Evolutionary conservation across 345 rosid genomes (phyloP).

Genomic region (Syzygium aromaticum): DNA sequence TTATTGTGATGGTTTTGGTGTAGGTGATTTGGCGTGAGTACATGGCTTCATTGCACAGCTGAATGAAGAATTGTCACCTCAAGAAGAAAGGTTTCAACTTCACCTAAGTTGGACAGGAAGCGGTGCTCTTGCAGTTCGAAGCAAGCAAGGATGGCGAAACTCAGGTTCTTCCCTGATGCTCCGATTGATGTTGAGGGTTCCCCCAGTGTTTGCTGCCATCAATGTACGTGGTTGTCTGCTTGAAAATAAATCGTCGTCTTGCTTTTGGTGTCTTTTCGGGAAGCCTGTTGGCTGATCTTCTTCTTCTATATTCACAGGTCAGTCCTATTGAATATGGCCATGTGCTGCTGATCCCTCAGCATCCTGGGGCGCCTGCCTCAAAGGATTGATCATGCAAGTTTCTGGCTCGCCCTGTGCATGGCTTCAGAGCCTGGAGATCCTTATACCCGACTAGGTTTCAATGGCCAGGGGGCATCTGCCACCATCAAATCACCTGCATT

Average conservation of each 20-base stretch:
- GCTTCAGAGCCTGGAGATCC: slow-evolving; percentile 73
- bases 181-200: slow-evolving; percentile 56
- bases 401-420: slow-evolving; percentile 73
- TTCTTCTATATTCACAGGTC: slow-evolving; percentile 35
- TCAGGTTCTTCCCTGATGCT: slow-evolving; percentile 44
- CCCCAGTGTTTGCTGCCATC: slow-evolving; percentile 80
- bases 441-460: slow-evolving; percentile 77
- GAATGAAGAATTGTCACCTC: slow-evolving; percentile 79
- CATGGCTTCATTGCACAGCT: slow-evolving; percentile 88
- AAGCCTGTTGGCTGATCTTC: neutral
- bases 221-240: slow-evolving; percentile 32
- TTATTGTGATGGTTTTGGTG: neutral
- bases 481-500: slow-evolving; percentile 94
- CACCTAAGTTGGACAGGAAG: slow-evolving; percentile 94
- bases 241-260: neutral
- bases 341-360: slow-evolving; percentile 75
- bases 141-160: slow-evolving; percentile 54
- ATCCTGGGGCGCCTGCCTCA: slow-evolving; percentile 81
- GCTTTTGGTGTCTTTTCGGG: neutral
- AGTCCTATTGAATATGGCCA: slow-evolving; percentile 97
- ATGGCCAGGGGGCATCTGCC: slow-evolving; percentile 93
- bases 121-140: slow-evolving; percentile 77
- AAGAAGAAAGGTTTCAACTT: slow-evolving; percentile 95
- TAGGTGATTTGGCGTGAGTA: slow-evolving; percentile 82
- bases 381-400: slow-evolving; percentile 77